Base-by-base conservation (phyloP, 1,284 basidiomycete species). In the Ganoderma lingzhi region DNA sequence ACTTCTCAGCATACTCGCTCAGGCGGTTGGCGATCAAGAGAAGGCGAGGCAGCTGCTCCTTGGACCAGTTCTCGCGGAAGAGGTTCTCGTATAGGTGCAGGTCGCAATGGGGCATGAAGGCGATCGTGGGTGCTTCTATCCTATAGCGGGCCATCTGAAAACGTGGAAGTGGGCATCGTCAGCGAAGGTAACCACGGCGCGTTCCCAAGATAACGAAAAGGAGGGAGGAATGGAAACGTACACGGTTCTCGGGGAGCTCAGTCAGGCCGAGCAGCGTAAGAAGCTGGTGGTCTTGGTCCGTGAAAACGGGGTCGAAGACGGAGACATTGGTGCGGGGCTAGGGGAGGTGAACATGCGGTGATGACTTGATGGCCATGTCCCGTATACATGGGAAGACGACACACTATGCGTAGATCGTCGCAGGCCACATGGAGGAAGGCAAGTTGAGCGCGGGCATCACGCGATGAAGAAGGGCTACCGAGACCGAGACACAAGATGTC, bases 61-160 rank as follows among this genome's bases (percentile, higher is more conserved):
- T 75, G 60, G 82, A 79, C 88, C 90, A 90, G 77, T 93, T 93
- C 17, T 85, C 84, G 69, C 84, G 83, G 67, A 93, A 78, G 61
- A 93, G 76, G 71, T 80, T 84, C 76, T 93, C 90, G 79, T 93
- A 93, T 35, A 93, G 82, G 68, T 84, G 83, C 76, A 90, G 76
- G 76, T 92, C 91, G 76, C 92, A 93, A 77, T 93, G 92, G 41
- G 91, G 92, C 91, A 93, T 93, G 80, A 87, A 93, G 65, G 89
- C 82, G 66, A 93, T 82, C 61, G 90, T 92, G 70, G 87, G 86
- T 39, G 71, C 69, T 41, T 72, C 67, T 28, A 81, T 68, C 59
- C 60, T 70, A 69, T 82, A 78, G 61, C 74, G 75, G 28, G 77
- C 81, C 58, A 80, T 72, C 81, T 82, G 76, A 23, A 62, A 19